Evolutionary conservation across 1,284 basidiomycete species (phyloP).

Genomic region (Rhodotorula sp.): DNA sequence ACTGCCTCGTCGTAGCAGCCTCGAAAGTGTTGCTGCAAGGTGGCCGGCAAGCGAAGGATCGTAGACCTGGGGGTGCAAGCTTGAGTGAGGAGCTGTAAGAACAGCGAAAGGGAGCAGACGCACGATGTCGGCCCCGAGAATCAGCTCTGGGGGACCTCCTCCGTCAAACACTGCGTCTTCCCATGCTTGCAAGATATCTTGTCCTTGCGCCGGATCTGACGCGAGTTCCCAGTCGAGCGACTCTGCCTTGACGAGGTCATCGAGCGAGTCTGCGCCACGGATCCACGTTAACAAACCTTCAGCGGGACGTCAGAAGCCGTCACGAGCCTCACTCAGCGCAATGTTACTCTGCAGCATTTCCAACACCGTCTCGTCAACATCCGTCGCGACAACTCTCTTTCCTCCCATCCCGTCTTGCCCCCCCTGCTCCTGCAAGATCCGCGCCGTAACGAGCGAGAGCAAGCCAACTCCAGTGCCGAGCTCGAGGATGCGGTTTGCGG

Average conservation of each 20-base stretch:
- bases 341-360: conserved; percentile 21
- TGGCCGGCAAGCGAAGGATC: conserved; percentile 19
- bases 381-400: conserved; percentile 21
- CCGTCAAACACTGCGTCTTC: not conserved
- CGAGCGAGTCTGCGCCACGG: conserved; percentile 8
- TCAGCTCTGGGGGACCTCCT: conserved; percentile 2
- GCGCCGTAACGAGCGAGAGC: conserved; percentile 28
- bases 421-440: not conserved
- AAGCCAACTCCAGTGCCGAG: conserved; percentile 36
- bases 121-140: conserved; percentile 39
- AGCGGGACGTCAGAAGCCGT: fast-evolving
- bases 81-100: not conserved
- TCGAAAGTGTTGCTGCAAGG: conserved; percentile 20
- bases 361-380: conserved; percentile 33
- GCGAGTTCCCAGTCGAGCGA: conserved; percentile 35
- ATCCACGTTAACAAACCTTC: too few species aligned
- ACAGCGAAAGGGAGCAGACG: not conserved
- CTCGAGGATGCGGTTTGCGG: conserved; percentile 19
- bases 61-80: conserved; percentile 22
- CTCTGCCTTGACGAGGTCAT: not conserved
- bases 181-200: conserved; percentile 4
- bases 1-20: conserved; percentile 7
- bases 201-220: not conserved
- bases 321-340: conserved; percentile 11
- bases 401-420: too few species aligned